Percentiles rank a stretch among this genome's conserved stretches.
These are phyloP conservation scores for Elasticomyces elasticus DNA, from an alignment of 495 filamentous ascomycete species.

Conservation along the genomic window DNA sequence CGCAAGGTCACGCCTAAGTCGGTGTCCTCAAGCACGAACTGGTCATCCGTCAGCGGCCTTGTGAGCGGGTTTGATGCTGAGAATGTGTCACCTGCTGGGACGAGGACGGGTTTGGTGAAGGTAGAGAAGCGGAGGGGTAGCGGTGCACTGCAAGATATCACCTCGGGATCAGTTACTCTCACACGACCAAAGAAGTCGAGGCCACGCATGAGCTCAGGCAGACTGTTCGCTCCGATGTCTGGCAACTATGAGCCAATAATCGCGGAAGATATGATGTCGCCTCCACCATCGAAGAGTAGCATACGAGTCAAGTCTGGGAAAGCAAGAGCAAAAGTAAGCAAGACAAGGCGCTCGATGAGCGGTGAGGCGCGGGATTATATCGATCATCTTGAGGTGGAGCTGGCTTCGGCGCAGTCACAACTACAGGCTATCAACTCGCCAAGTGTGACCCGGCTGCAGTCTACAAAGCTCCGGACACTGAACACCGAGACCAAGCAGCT, in stretches of 20 bases:
- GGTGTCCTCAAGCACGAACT: conserved; percentile 4
- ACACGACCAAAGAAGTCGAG: conserved; percentile 6
- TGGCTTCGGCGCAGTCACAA: conserved; percentile 16
- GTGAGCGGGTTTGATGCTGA: conserved; percentile 8
- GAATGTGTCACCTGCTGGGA: conserved; percentile 10
- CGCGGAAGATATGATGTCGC: not conserved
- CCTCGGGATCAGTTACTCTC: not conserved
- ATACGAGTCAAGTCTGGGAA: conserved; percentile 6
- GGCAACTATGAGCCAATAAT: not conserved
- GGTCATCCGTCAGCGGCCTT: conserved; percentile 1
- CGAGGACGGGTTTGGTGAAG: not conserved
- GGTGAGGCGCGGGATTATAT: conserved; percentile 22
- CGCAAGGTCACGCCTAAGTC: conserved; percentile 20
- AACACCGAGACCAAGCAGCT: conserved; percentile 16
- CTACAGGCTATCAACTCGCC: conserved; percentile 18
- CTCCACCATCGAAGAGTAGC: conserved; percentile 3
- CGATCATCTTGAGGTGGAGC: conserved; percentile 22
- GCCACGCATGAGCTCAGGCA: not conserved
- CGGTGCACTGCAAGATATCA: conserved; percentile 17
- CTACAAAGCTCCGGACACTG: conserved; percentile 11
- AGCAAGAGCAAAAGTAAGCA: conserved; percentile 1
- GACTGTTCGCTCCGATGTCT: not conserved
- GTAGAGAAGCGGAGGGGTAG: conserved; percentile 7
- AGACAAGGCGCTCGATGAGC: conserved; percentile 12
- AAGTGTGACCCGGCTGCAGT: conserved; percentile 18